Conservation (phyloP, 129 eudicot species). For the carrot (Daucus carota) region DH1_v3.0 NC_030382.2:30662501-30663000, state of each 20-base stretch:
- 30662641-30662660: background rate
- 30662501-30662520: too few species aligned
- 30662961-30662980: background rate
- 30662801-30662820: background rate
- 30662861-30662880: background rate
- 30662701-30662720: background rate
- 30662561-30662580: background rate
- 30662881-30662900: background rate
- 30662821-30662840: background rate
- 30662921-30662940: background rate
- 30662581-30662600: background rate
- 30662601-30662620: background rate
- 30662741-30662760: constrained; percentile 45
- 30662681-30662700: background rate
- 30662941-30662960: background rate
- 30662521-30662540: too few species aligned
- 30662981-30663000: background rate
- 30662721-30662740: background rate
- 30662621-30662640: background rate
- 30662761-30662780: constrained; percentile 38
- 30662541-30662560: background rate
- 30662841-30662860: background rate
- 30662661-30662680: background rate
- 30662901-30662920: background rate
- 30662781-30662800: constrained; percentile 29